A percentile compares a stretch with the other conserved stretches of the same genome.
Evolutionary conservation across 306 rosid genomes (phyloP).

Genomic region (Rubus parviflorus): DNA sequence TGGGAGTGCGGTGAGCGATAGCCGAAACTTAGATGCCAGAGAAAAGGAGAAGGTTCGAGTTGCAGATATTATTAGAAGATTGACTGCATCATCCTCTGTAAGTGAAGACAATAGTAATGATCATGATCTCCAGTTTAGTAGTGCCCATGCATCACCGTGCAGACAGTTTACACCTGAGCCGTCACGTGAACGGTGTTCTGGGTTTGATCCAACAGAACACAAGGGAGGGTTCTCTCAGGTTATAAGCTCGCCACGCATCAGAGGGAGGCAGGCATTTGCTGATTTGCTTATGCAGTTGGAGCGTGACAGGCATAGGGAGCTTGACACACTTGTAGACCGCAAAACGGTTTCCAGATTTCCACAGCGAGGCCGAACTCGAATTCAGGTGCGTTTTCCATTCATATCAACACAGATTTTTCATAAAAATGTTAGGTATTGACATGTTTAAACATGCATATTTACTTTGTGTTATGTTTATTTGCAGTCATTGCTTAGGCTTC

Average conservation of each 20-base stretch:
- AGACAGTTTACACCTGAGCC: neutral
- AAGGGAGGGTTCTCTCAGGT: slow-evolving; percentile 23
- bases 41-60: slow-evolving; percentile 68
- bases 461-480: slow-evolving; percentile 10
- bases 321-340: slow-evolving; percentile 45
- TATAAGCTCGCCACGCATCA: slow-evolving; percentile 38
- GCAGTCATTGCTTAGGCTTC: slow-evolving; percentile 74
- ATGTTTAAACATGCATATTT: neutral
- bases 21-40: slow-evolving; percentile 33
- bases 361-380: slow-evolving; percentile 80
- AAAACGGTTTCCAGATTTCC: slow-evolving; percentile 68
- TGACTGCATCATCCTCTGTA: slow-evolving; percentile 25
- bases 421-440: neutral
- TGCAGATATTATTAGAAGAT: slow-evolving; percentile 63
- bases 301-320: slow-evolving; percentile 65
- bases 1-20: slow-evolving; percentile 25
- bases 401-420: neutral
- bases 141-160: slow-evolving; percentile 31
- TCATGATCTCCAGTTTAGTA: neutral
- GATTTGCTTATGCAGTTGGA: slow-evolving; percentile 72
- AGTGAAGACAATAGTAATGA: slow-evolving; percentile 26
- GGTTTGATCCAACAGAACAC: slow-evolving; percentile 18
- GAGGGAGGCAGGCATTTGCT: slow-evolving; percentile 75
- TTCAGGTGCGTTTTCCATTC: slow-evolving; percentile 57
- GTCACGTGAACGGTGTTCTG: slow-evolving; percentile 2